These are phyloP conservation scores for Botrytis aclada DNA, from an alignment of 2,329 filamentous ascomycete species.

Conservation along the genomic window DNA sequence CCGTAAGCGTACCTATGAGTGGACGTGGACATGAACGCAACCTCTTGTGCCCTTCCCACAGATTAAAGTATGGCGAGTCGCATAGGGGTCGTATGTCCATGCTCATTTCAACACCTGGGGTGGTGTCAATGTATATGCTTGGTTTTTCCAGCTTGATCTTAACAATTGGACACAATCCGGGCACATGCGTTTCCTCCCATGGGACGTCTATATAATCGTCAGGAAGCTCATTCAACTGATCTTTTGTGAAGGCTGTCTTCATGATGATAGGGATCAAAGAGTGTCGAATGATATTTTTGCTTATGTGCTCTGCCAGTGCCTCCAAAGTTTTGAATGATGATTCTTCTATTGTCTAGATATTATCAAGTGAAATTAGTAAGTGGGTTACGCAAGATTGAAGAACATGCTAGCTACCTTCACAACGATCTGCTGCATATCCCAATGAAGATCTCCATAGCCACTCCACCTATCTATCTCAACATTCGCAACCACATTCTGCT, in stretches of 20 bases:
- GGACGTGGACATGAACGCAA: conserved; percentile 28
- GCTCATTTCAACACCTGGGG: conserved; percentile 12
- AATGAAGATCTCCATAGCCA: conserved; percentile 50
- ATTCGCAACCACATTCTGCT: conserved; percentile 64
- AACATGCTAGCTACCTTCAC: conserved; percentile 52
- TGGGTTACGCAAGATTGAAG: background rate
- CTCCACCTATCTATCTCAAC: conserved; percentile 54
- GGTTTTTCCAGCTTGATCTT: conserved; percentile 17
- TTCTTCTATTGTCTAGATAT: conserved; percentile 49
- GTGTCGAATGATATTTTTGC: conserved; percentile 45
- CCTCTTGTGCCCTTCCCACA: conserved; percentile 19
- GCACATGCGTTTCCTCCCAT: background rate
- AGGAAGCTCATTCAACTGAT: background rate
- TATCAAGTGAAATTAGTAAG: background rate
- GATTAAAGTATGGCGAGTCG: background rate
- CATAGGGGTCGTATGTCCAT: background rate
- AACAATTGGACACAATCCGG: background rate
- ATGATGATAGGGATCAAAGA: conserved; percentile 38
- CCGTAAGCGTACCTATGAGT: conserved; percentile 27
- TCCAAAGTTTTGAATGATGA: conserved; percentile 63
- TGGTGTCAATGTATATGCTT: conserved; percentile 9
- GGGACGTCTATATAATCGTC: background rate
- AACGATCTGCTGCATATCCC: conserved; percentile 55
- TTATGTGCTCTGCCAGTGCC: conserved; percentile 53
- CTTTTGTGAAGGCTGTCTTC: conserved; percentile 8